Percentiles rank a stretch among this genome's conserved stretches.
Conservation (phyloP, 1,284 basidiomycete genomes). For the Ceratorhiza oryzae-sativae region DNA sequence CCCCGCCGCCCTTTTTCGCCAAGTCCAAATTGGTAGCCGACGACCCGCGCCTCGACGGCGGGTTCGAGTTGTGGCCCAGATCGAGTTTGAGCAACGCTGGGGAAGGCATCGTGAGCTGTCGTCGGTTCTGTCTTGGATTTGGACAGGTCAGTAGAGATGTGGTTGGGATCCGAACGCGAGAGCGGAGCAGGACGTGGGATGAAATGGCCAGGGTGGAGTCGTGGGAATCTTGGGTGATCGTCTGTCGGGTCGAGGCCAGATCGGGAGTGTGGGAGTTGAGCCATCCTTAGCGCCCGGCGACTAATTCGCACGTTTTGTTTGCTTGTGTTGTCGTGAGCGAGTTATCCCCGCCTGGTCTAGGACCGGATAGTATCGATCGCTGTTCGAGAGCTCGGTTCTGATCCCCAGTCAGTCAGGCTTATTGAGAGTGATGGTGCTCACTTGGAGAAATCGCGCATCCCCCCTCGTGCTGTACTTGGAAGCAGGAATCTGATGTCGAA, state of each 20-base stretch:
- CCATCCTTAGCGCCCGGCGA: conserved; percentile 3
- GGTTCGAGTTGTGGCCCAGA: conserved; percentile 27
- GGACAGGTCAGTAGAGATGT: not conserved
- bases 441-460: too few species aligned
- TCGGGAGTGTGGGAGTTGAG: not conserved
- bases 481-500: too few species aligned
- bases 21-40: not conserved
- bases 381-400: too few species aligned
- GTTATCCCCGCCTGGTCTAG: too few species aligned
- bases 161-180: not conserved
- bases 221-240: conserved; percentile 26
- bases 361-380: too few species aligned
- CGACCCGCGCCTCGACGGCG: conserved; percentile 17
- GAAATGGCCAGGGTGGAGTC: conserved; percentile 29
- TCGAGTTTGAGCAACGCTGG: conserved; percentile 28
- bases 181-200: not conserved
- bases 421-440: too few species aligned
- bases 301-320: not conserved
- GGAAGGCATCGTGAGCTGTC: conserved; percentile 24
- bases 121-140: too few species aligned
- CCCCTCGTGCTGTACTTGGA: too few species aligned
- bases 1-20: not conserved
- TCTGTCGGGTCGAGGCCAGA: conserved; percentile 21
- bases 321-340: too few species aligned
- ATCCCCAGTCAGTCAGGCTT: too few species aligned